Conservation (phyloP, 345 rosid genomes). For the Brassica rapa region DNA sequence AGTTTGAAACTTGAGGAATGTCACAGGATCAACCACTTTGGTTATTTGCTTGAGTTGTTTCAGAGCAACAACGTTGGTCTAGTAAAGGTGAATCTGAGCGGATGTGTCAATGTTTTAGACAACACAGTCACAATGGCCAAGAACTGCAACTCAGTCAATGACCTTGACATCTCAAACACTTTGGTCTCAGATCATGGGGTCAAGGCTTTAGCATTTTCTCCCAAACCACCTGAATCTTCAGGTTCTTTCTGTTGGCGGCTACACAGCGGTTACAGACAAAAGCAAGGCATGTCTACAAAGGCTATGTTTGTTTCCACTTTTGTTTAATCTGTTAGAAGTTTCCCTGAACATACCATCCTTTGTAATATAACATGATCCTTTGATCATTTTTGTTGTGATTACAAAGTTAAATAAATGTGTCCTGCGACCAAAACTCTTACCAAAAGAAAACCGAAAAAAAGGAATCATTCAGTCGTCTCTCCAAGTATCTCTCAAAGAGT, state of each 20-base stretch:
- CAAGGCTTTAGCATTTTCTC: constrained; percentile 52
- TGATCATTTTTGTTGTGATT: constrained; percentile 32
- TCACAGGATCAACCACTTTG: too few relatives aligned
- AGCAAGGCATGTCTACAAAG: constrained; percentile 54
- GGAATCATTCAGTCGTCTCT: constrained; percentile 27
- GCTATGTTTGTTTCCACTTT: constrained; percentile 22
- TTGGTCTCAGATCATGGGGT: constrained; percentile 67
- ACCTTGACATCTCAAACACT: constrained; percentile 69
- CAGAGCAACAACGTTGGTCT: constrained; percentile 62
- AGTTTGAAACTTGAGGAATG: too few relatives aligned
- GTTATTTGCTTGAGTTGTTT: constrained; percentile 41
- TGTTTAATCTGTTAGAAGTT: constrained; percentile 22
- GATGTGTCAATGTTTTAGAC: constrained; percentile 72
- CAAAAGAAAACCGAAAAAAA: neutral
- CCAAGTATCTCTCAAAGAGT: constrained; percentile 37
- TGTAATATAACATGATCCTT: constrained; percentile 28
- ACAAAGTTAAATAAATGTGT: constrained; percentile 22
- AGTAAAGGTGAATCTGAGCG: constrained; percentile 67
- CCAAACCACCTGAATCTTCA: constrained; percentile 67
- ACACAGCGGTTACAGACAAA: constrained; percentile 64
- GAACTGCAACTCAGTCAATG: constrained; percentile 66
- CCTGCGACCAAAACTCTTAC: constrained; percentile 27
- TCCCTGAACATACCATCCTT: constrained; percentile 29
- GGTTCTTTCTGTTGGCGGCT: constrained; percentile 77
- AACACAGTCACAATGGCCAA: constrained; percentile 61